These are phyloP conservation scores for Xylaria sp. DNA, from an alignment of 2,329 filamentous ascomycete genomes.

Conservation along the genomic window DNA sequence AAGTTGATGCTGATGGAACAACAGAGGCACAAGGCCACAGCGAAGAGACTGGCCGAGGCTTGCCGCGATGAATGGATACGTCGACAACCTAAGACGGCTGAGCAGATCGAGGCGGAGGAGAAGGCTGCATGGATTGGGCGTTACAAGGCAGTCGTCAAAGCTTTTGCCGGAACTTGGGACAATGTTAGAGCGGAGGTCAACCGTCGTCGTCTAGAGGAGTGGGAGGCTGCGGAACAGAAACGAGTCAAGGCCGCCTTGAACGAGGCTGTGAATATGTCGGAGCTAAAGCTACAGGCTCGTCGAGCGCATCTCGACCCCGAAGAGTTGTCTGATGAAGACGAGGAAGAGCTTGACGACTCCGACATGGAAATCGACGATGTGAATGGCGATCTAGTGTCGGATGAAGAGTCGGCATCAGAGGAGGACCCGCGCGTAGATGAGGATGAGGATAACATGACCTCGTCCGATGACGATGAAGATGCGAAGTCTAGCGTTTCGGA, in stretches of 20 bases:
- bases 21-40: constrained; percentile 72
- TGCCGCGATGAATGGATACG: constrained; percentile 75
- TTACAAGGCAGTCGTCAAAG: constrained; percentile 72
- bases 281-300: constrained; percentile 68
- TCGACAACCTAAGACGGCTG: constrained; percentile 72
- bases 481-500: constrained; percentile 56
- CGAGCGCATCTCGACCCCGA: constrained; percentile 58
- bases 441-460: constrained; percentile 64
- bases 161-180: constrained; percentile 62
- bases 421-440: constrained; percentile 40
- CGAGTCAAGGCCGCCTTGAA: constrained; percentile 70
- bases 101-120: constrained; percentile 82
- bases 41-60: constrained; percentile 78
- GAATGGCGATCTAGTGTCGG: constrained; percentile 45
- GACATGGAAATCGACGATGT: constrained; percentile 54
- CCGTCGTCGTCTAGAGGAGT: constrained; percentile 59
- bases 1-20: constrained; percentile 80
- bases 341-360: constrained; percentile 48
- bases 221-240: constrained; percentile 67
- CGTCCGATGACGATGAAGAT: constrained; percentile 64
- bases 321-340: constrained; percentile 45
- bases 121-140: constrained; percentile 65
- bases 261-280: constrained; percentile 72
- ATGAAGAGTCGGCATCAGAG: constrained; percentile 44
- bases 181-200: constrained; percentile 66